A percentile compares a stretch with the other conserved stretches of the same genome.
phyloP scores from a whole-genome alignment of 495 filamentous ascomycete species.

The Amniculicola lignicola region DNA sequence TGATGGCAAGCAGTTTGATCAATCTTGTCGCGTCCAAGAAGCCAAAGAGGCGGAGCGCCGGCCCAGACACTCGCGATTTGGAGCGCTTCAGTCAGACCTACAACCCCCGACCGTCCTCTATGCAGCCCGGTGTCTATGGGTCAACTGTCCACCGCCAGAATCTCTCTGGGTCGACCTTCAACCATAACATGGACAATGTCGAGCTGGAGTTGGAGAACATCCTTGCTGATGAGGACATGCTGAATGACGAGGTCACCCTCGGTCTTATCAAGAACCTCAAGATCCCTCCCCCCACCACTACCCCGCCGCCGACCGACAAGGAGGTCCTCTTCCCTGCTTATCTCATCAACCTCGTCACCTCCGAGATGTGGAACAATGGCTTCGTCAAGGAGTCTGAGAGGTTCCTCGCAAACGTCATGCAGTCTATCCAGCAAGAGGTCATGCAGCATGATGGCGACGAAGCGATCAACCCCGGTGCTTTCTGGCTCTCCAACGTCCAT shows the following conservation, averaged over 20 bases:
- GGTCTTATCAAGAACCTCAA: slow-evolving; percentile 94
- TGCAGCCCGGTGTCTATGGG: slow-evolving; percentile 74
- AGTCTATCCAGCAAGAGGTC: slow-evolving; percentile 97
- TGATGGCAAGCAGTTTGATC: slow-evolving; percentile 68
- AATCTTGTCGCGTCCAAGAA: slow-evolving; percentile 97
- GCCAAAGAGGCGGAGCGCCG: slow-evolving; percentile 90
- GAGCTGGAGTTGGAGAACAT: slow-evolving; percentile 91
- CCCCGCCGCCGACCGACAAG: slow-evolving; percentile 89
- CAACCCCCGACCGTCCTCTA: slow-evolving; percentile 92
- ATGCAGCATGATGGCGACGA: slow-evolving; percentile 98
- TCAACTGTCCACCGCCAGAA: slow-evolving; percentile 60
- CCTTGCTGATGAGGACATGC: slow-evolving; percentile 86
- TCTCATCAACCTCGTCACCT: slow-evolving; percentile 97
- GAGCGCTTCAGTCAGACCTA: slow-evolving; percentile 88
- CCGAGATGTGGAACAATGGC: slow-evolving; percentile 99
- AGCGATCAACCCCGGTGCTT: slow-evolving; percentile 93
- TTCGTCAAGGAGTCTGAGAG: slow-evolving; percentile 99
- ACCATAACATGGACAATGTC: slow-evolving; percentile 78
- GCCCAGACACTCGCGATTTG: slow-evolving; percentile 75
- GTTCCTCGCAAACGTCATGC: slow-evolving; percentile 99
- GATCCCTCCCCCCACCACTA: slow-evolving; percentile 80
- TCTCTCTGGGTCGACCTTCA: slow-evolving; percentile 65
- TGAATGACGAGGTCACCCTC: slow-evolving; percentile 95
- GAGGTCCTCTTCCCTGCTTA: slow-evolving; percentile 98
- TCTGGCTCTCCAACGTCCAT: slow-evolving; percentile 99